phyloP scores from a whole-genome alignment of 441 rosid species.

The Mallotus repandus region DNA sequence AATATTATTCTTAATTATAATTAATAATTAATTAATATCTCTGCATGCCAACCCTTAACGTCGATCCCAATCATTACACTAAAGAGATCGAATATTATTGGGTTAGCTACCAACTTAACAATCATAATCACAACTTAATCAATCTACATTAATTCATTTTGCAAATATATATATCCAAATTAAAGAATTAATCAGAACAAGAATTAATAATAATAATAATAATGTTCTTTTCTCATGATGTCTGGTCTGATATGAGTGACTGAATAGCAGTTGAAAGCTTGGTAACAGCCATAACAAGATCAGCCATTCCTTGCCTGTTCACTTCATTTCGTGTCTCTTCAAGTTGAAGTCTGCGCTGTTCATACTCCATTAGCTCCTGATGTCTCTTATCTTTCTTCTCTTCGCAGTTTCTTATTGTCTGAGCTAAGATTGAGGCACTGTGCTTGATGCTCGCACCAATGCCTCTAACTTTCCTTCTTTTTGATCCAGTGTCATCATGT shows the following conservation, averaged over 20 bases:
- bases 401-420: slow-evolving; percentile 31
- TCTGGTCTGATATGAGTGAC: slow-evolving; percentile 30
- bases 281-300: slow-evolving; percentile 31
- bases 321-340: slow-evolving; percentile 34
- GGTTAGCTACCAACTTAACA: no score
- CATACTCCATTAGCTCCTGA: slow-evolving; percentile 32
- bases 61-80: no score
- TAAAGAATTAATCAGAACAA: no score
- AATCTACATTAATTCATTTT: no score
- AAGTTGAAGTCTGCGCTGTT: slow-evolving; percentile 34
- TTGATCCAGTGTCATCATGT: not conserved
- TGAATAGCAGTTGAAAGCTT: slow-evolving; percentile 40
- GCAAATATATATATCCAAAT: not conserved
- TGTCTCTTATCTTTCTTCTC: slow-evolving; percentile 41
- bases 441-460: slow-evolving; percentile 30
- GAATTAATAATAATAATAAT: not conserved
- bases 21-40: no score
- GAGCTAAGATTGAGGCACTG: slow-evolving; percentile 32
- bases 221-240: slow-evolving; percentile 11
- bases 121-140: no score
- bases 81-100: no score
- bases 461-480: slow-evolving; percentile 25
- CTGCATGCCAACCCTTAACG: no score
- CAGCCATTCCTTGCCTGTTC: slow-evolving; percentile 29
- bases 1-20: no score